A percentile compares a stretch with the other conserved stretches of the same genome.
Evolutionary conservation across 106 monocot genomes (phyloP).

Genomic region (Acorus calamus): DNA sequence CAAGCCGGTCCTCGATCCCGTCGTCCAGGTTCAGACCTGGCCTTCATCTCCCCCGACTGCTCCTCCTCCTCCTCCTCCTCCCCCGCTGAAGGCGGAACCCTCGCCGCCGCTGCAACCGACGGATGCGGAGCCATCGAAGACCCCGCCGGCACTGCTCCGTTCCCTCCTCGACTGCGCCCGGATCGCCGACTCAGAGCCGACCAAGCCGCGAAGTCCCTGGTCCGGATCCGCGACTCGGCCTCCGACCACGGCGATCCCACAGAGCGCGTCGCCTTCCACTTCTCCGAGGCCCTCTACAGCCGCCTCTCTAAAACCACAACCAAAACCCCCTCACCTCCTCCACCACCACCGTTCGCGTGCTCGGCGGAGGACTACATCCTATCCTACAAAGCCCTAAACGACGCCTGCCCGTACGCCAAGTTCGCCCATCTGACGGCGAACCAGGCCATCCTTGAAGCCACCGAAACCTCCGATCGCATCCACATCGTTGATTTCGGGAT

Average conservation of each 20-base stretch:
- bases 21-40: background rate
- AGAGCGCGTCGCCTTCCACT: constrained; percentile 81
- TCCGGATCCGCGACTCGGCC: constrained; percentile 33
- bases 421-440: constrained; percentile 95
- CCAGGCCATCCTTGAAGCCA: constrained; percentile 92
- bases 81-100: background rate
- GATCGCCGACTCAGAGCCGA: constrained; percentile 46
- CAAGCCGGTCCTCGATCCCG: background rate
- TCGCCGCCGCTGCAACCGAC: background rate
- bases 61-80: background rate
- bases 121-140: background rate
- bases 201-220: constrained; percentile 40
- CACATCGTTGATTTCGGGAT: constrained; percentile 94
- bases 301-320: constrained; percentile 22
- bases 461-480: constrained; percentile 50
- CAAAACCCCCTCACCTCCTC: constrained; percentile 1
- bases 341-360: constrained; percentile 4
- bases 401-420: constrained; percentile 91
- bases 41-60: background rate
- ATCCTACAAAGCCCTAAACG: constrained; percentile 75
- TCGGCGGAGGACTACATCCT: constrained; percentile 61
- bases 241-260: constrained; percentile 68
- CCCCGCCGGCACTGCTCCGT: constrained; percentile 31
- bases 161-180: constrained; percentile 63
- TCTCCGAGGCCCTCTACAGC: constrained; percentile 51